Conservation (phyloP, 208 protist species). For the Vickermania spadyakhi region DNA sequence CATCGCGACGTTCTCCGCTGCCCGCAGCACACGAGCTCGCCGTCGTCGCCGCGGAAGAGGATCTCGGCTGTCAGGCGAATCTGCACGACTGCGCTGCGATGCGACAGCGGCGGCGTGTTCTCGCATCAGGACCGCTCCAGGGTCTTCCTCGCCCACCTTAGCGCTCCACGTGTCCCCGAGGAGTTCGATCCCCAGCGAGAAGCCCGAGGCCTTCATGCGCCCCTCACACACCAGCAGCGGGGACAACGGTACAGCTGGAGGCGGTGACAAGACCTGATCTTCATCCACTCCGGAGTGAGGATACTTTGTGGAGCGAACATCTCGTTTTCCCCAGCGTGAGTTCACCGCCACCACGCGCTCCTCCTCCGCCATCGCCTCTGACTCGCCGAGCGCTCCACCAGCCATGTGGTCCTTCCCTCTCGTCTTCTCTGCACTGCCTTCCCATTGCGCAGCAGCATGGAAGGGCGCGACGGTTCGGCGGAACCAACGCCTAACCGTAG, state of each 20-base stretch:
- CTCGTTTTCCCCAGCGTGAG: no score
- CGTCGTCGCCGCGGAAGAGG: neutral
- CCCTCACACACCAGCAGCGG: conserved; percentile 72
- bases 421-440: neutral
- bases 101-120: neutral
- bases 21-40: conserved; percentile 3
- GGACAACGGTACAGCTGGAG: conserved; percentile 8
- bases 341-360: neutral
- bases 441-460: neutral
- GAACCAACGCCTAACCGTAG: no score
- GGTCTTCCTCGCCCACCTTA: conserved; percentile 16
- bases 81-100: neutral
- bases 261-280: neutral
- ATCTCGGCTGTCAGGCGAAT: neutral
- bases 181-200: conserved; percentile 77
- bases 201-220: conserved; percentile 42
- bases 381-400: neutral
- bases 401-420: neutral
- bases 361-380: neutral
- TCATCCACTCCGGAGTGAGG: neutral
- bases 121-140: neutral
- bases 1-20: conserved; percentile 53
- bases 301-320: no score
- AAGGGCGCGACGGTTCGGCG: neutral
- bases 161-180: conserved; percentile 69